Base-by-base conservation (phyloP, 352 stramenopile species). In the Phytophthora tubulina region DNA sequence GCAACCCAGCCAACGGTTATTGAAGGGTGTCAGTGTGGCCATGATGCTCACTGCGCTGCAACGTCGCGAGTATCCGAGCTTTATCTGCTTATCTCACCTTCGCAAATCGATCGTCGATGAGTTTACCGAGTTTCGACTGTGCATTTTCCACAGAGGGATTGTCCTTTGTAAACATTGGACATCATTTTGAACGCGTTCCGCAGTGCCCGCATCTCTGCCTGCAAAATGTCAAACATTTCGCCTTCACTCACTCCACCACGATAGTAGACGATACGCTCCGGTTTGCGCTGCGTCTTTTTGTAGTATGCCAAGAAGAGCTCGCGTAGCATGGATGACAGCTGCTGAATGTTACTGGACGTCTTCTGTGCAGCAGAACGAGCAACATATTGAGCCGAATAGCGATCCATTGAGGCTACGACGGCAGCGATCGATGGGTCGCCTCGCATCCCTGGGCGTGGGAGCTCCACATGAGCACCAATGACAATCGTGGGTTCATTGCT, bases 241-340 rank as follows among this genome's bases (percentile, higher is more conserved):
- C 86, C 89, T 67, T 96, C 89, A 55, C 82, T 92, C 27, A 97
- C 86, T 30, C 89, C 90, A 49, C 96, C 88, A 35, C 90, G 88
- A 69, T 95, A 96, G 67, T 94, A 97, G n/a, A 97, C 63, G 7
- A 97, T 87, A 14, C 80, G 82, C 48, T 91, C 78, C 0, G 90
- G 90, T 61, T 94, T 92, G 50, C 82, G 75, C 17, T 80, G 79
- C 8, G 86, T 96, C 32, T 78, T 71, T 11, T 83, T 58, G 63
- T 89, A 94, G 70, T 90, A 97, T 10, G 79, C 78, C 38, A 93
- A 63, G 45, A 97, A 84, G 6, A 97, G 72, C 8, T 94, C 86
- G 13, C 79, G 78, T 3, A 91, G 71, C 78, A 94, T 89, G n/a
- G 46, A 56, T 11, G 82, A 81, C 14, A 92, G 63, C 42, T 87